Evolutionary conservation across 768 basidiomycete genomes (phyloP).

Genomic region (Rhodotorula babjevae): DNA sequence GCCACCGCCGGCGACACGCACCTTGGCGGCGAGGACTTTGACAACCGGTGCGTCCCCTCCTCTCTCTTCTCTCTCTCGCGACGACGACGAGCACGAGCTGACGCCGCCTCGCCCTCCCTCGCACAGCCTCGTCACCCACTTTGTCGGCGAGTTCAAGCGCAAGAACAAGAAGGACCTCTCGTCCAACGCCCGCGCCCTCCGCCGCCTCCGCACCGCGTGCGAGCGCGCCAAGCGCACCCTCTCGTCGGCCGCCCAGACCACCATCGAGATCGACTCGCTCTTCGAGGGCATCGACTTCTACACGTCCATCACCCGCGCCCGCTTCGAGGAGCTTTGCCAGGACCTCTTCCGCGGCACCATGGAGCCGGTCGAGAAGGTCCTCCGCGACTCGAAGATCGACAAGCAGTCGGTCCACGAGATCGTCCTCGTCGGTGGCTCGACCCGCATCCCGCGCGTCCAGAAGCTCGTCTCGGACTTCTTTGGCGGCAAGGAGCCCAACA

Average conservation of each 20-base stretch:
- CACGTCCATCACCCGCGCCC: conserved; percentile 94
- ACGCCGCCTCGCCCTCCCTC: not conserved
- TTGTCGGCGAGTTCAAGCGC: conserved; percentile 92
- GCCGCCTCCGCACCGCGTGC: conserved; percentile 94
- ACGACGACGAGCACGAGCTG: not conserved
- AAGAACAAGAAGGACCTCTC: conserved; percentile 97
- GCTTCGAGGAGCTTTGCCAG: conserved; percentile 93
- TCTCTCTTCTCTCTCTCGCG: not conserved
- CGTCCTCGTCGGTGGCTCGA: conserved; percentile 95
- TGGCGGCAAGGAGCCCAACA: conserved; percentile 89
- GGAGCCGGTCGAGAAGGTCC: conserved; percentile 95
- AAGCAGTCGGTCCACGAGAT: conserved; percentile 93
- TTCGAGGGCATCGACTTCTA: conserved; percentile 98
- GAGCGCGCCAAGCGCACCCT: conserved; percentile 98
- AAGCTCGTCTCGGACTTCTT: conserved; percentile 98
- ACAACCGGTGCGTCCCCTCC: conserved; percentile 59
- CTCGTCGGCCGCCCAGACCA: conserved; percentile 91
- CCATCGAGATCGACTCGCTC: conserved; percentile 96
- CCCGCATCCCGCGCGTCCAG: conserved; percentile 94
- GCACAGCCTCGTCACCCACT: conserved; percentile 76
- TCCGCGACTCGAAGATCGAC: conserved; percentile 97
- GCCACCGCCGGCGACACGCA: conserved; percentile 98
- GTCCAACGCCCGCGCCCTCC: conserved; percentile 86
- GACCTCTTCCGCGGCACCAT: conserved; percentile 90
- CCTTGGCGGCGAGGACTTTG: conserved; percentile 96